Conservation (phyloP, 805 yeast genomes). For the Yamadazyma phyllophila region DNA sequence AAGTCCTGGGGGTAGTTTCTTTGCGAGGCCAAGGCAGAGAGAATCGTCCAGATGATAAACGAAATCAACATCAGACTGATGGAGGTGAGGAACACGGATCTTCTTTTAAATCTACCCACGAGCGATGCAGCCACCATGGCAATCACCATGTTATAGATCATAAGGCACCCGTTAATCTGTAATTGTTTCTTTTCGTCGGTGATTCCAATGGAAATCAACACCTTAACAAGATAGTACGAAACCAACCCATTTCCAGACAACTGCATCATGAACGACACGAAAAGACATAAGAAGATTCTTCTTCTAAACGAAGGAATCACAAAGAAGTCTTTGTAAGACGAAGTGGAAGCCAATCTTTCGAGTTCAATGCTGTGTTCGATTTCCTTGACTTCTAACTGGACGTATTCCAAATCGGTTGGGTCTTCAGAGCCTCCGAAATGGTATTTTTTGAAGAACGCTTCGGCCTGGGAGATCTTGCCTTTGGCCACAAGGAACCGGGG, state of each 20-base stretch:
- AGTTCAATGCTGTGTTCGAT: conserved; percentile 11
- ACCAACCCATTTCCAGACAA: conserved; percentile 52
- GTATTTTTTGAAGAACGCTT: conserved; percentile 33
- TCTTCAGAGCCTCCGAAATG: conserved; percentile 35
- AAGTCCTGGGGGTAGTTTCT: conserved; percentile 20
- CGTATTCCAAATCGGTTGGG: conserved; percentile 12
- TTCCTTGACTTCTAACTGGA: conserved; percentile 13
- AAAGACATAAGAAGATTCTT: conserved; percentile 8
- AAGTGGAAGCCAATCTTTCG: conserved; percentile 8
- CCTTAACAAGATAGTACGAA: conserved; percentile 49
- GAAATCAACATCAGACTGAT: conserved; percentile 24
- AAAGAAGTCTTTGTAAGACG: conserved; percentile 6
- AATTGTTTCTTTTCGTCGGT: conserved; percentile 43
- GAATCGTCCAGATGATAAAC: conserved; percentile 23
- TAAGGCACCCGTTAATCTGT: conserved; percentile 49
- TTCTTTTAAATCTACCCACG: conserved; percentile 22
- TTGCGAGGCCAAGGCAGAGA: conserved; percentile 20
- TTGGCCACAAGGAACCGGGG: conserved; percentile 45
- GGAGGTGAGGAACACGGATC: conserved; percentile 25
- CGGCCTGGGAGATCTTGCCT: conserved; percentile 44
- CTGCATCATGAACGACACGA: conserved; percentile 7
- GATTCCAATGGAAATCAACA: conserved; percentile 52
- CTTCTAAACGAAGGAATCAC: not conserved
- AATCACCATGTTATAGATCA: conserved; percentile 43
- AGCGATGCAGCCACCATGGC: conserved; percentile 18